Percentiles rank a stretch among this genome's conserved stretches.
Evolutionary conservation across 1,284 basidiomycete genomes (phyloP).

Genomic region (Sparassis latifolia): DNA sequence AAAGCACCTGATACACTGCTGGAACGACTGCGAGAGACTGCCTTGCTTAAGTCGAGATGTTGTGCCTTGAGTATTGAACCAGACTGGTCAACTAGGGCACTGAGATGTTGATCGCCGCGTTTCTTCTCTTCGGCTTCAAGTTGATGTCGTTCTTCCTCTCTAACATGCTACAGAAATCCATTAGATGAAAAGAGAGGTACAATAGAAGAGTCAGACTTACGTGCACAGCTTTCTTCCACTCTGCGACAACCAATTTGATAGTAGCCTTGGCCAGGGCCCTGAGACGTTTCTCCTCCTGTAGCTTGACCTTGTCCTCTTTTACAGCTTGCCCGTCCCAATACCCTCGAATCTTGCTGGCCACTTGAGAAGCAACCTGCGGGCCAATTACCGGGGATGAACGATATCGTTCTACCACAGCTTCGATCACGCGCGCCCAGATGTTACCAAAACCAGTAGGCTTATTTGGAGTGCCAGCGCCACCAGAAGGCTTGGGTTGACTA

Average conservation of each 20-base stretch:
- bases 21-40: slow-evolving; percentile 46
- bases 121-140: slow-evolving; percentile 61
- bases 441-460: slow-evolving; percentile 11
- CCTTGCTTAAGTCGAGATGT: slow-evolving; percentile 57
- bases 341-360: slow-evolving; percentile 65
- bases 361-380: slow-evolving; percentile 43
- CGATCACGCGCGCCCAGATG: slow-evolving; percentile 50
- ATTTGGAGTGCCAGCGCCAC: slow-evolving; percentile 5
- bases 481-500: not conserved
- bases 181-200: not conserved
- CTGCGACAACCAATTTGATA: slow-evolving; percentile 62
- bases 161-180: slow-evolving; percentile 50
- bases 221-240: slow-evolving; percentile 89
- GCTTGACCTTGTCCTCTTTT: slow-evolving; percentile 57
- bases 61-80: slow-evolving; percentile 85
- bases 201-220: slow-evolving; percentile 39
- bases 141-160: slow-evolving; percentile 56
- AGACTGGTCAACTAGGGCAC: slow-evolving; percentile 87
- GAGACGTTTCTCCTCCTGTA: slow-evolving; percentile 64
- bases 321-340: slow-evolving; percentile 74
- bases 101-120: slow-evolving; percentile 78
- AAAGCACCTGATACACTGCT: slow-evolving; percentile 39
- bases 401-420: slow-evolving; percentile 32
- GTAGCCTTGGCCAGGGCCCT: slow-evolving; percentile 67
- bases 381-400: slow-evolving; percentile 40